These are phyloP conservation scores for Aspergillus sclerotialis DNA, from an alignment of 2,329 filamentous ascomycete genomes.

Conservation along the genomic window DNA sequence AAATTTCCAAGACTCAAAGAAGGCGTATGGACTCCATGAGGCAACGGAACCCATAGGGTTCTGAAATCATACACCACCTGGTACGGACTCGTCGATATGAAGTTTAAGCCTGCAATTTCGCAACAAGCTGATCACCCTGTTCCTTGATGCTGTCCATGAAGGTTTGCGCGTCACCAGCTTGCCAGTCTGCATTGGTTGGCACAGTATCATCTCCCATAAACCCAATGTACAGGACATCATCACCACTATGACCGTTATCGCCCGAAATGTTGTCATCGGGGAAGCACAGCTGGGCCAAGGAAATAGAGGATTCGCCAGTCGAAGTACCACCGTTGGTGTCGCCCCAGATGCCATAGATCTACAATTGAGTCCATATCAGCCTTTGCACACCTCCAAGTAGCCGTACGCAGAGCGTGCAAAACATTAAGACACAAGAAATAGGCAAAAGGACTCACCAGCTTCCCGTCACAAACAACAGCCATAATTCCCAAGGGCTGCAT, in stretches of 20 bases:
- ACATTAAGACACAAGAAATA: no score
- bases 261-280: slow-evolving; percentile 47
- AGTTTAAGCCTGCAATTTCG: no score
- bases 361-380: no score
- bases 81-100: no score
- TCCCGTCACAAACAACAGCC: slow-evolving; percentile 47
- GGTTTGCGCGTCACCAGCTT: slow-evolving; percentile 24
- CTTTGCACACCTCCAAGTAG: no score
- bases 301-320: slow-evolving; percentile 52
- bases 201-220: no score
- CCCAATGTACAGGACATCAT: slow-evolving; percentile 57
- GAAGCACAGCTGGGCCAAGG: slow-evolving; percentile 53
- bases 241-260: slow-evolving; percentile 47
- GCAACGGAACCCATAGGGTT: no score
- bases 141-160: slow-evolving; percentile 24
- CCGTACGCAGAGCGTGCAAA: no score
- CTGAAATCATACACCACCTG: no score
- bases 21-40: no score
- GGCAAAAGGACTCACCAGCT: no score
- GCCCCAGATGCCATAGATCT: slow-evolving; percentile 57
- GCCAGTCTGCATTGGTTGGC: slow-evolving; percentile 57
- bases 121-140: slow-evolving; percentile 11
- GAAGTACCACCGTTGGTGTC: slow-evolving; percentile 54
- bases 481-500: slow-evolving; percentile 49
- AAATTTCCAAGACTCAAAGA: no score